Percentiles rank a stretch among this genome's conserved stretches.
These are phyloP conservation scores for Tilletia indica DNA, from an alignment of 1,284 basidiomycete species.

Conservation along the genomic window DNA sequence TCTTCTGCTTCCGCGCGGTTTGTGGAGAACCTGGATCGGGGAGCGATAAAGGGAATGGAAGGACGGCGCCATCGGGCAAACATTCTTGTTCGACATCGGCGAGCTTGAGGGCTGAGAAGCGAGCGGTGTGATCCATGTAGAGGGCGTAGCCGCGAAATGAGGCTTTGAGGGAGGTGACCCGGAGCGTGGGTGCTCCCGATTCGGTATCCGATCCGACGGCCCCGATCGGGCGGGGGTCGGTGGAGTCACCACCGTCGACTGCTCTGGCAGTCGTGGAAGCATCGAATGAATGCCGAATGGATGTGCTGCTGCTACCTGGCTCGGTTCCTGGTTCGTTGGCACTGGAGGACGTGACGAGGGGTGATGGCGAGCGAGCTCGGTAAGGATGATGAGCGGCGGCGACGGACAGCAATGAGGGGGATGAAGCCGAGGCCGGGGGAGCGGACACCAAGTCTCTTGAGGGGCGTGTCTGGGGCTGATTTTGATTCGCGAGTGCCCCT, in stretches of 20 bases:
- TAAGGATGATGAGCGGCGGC: neutral
- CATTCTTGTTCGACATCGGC: constrained; percentile 41
- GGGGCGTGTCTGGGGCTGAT: too few relatives aligned
- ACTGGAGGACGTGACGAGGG: neutral
- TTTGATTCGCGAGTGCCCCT: too few relatives aligned
- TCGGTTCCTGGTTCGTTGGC: too few relatives aligned
- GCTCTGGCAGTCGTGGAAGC: too few relatives aligned
- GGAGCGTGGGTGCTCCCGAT: neutral
- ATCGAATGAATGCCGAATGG: too few relatives aligned
- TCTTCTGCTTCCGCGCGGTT: constrained; percentile 17
- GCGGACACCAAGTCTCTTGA: too few relatives aligned
- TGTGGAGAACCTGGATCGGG: neutral
- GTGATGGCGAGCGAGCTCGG: neutral
- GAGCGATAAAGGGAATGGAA: constrained; percentile 20
- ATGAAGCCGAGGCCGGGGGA: neutral
- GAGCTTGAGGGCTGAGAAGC: constrained; percentile 46
- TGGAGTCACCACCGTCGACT: too few relatives aligned
- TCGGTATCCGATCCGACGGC: too few relatives aligned
- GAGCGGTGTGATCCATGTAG: constrained; percentile 48
- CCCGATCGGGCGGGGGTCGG: too few relatives aligned
- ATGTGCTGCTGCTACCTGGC: too few relatives aligned
- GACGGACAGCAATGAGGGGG: neutral
- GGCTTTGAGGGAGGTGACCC: constrained; percentile 36
- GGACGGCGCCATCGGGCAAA: constrained; percentile 26
- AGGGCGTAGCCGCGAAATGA: constrained; percentile 47